phyloP scores from a whole-genome alignment of 2,329 filamentous ascomycete species.

The Ilyonectria destructans region DNA sequence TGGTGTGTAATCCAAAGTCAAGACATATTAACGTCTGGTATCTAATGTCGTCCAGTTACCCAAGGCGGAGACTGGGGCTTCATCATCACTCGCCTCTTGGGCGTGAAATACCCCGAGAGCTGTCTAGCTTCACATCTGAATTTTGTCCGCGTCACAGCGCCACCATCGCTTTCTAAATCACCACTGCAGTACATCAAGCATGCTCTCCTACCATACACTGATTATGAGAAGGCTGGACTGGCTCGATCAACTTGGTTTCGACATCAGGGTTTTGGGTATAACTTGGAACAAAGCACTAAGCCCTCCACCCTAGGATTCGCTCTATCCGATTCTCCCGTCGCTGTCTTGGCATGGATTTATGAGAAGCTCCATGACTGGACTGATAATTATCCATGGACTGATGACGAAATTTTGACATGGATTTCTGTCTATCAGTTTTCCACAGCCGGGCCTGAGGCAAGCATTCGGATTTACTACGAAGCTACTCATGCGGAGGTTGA shows the following conservation, averaged over 20 bases:
- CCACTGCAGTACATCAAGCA: slow-evolving; percentile 71
- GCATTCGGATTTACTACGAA: slow-evolving; percentile 82
- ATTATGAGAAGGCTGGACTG: slow-evolving; percentile 58
- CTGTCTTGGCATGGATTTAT: slow-evolving; percentile 83
- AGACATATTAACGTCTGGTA: neutral
- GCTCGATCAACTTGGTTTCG: slow-evolving; percentile 72
- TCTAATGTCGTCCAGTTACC: slow-evolving; percentile 51
- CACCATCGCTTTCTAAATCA: slow-evolving; percentile 66
- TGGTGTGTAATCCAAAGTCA: slow-evolving; percentile 36
- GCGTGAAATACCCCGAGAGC: slow-evolving; percentile 73
- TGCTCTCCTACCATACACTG: slow-evolving; percentile 67
- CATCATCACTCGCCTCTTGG: slow-evolving; percentile 75
- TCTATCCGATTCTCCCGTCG: slow-evolving; percentile 79
- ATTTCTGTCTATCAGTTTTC: slow-evolving; percentile 82
- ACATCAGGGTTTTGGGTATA: slow-evolving; percentile 63
- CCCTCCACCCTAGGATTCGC: slow-evolving; percentile 82
- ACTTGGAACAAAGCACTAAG: slow-evolving; percentile 69
- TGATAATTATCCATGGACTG: slow-evolving; percentile 80
- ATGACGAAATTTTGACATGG: slow-evolving; percentile 85
- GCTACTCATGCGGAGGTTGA: slow-evolving; percentile 59
- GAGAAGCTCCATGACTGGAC: slow-evolving; percentile 88
- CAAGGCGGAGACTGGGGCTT: slow-evolving; percentile 83
- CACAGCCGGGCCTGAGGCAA: slow-evolving; percentile 78
- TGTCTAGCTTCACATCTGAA: slow-evolving; percentile 62
- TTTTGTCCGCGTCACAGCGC: slow-evolving; percentile 68